phyloP scores from a whole-genome alignment of 2,329 filamentous ascomycete species.

The Colletotrichum kahawae region DNA sequence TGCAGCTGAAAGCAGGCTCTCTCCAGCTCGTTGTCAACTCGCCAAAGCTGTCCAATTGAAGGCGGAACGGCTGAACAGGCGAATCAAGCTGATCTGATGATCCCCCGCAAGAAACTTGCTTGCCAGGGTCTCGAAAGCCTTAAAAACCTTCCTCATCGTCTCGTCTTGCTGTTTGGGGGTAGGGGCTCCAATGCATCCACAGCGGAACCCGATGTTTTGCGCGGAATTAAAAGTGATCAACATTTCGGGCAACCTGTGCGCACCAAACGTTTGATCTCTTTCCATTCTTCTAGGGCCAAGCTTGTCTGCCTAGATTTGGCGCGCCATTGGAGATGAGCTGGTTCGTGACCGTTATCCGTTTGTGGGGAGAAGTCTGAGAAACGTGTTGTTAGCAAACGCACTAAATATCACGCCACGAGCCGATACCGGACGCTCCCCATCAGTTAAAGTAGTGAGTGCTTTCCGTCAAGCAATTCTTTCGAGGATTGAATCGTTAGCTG shows the following conservation, averaged over 20 bases:
- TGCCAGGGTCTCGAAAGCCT: neutral
- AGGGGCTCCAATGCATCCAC: neutral
- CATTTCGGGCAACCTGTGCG: neutral
- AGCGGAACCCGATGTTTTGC: conserved; percentile 6
- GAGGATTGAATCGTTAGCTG: neutral
- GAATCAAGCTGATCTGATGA: neutral
- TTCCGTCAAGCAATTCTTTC: neutral
- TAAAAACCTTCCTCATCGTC: neutral
- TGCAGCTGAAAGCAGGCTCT: conserved; percentile 20
- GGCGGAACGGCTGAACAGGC: neutral
- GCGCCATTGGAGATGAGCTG: neutral
- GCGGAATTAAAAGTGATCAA: neutral
- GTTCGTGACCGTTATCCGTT: neutral
- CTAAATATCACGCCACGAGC: neutral
- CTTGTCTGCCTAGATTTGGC: neutral
- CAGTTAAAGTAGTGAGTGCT: neutral
- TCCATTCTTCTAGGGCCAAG: neutral
- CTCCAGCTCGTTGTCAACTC: conserved; percentile 5
- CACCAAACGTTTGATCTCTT: neutral
- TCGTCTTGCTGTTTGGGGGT: neutral
- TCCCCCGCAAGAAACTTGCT: neutral
- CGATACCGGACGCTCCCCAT: neutral
- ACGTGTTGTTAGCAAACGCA: neutral
- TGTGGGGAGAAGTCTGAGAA: neutral
- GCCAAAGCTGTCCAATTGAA: conserved; percentile 13